phyloP scores from a whole-genome alignment of 768 basidiomycete species.

The Mycena floridula region DNA sequence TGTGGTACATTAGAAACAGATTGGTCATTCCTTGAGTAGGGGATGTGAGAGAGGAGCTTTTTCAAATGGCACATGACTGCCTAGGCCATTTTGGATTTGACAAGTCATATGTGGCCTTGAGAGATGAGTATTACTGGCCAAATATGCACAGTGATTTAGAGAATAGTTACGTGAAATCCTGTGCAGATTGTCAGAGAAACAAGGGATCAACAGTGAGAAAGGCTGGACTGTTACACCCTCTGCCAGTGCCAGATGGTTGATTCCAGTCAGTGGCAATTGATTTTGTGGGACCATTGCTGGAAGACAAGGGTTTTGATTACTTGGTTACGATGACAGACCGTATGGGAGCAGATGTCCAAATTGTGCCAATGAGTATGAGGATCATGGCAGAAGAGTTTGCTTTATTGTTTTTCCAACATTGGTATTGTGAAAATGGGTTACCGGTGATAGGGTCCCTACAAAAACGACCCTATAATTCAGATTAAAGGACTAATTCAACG shows the following conservation, averaged over 20 bases:
- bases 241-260: slow-evolving; percentile 10
- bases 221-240: slow-evolving; percentile 17
- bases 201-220: slow-evolving; percentile 15
- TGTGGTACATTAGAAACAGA: slow-evolving; percentile 3
- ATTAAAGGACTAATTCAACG: no score
- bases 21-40: background rate
- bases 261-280: slow-evolving; percentile 18
- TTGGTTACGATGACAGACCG: slow-evolving; percentile 19
- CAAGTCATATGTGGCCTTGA: slow-evolving; percentile 9
- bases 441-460: no score
- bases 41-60: no score
- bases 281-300: slow-evolving; percentile 25
- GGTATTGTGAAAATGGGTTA: slow-evolving; percentile 26
- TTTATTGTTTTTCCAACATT: slow-evolving; percentile 15
- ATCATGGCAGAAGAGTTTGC: slow-evolving; percentile 14
- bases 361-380: slow-evolving; percentile 6
- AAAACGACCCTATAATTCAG: no score
- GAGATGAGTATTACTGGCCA: slow-evolving; percentile 4
- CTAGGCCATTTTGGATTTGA: slow-evolving; percentile 14
- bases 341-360: slow-evolving; percentile 9
- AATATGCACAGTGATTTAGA: slow-evolving; percentile 15
- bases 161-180: slow-evolving; percentile 15
- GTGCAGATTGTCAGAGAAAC: slow-evolving; percentile 21
- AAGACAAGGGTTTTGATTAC: slow-evolving; percentile 18
- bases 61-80: no score